These are phyloP conservation scores for Boletus pseudo-olivaceus DNA, from an alignment of 768 basidiomycete species.

Conservation along the genomic window DNA sequence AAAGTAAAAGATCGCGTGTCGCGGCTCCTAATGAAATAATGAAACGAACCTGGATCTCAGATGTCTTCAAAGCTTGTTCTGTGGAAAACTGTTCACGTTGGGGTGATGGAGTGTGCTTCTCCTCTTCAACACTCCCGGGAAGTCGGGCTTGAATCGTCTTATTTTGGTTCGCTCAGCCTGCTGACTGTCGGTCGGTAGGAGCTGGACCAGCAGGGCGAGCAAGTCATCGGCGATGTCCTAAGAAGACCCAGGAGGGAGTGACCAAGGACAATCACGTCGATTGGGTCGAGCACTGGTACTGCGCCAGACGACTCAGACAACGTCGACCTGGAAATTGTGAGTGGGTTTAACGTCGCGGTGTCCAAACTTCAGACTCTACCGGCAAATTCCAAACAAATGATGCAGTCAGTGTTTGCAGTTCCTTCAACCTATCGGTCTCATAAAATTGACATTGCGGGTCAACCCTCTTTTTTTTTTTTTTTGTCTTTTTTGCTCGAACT, in stretches of 20 bases:
- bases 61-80: background rate
- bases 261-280: background rate
- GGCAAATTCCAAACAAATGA: background rate
- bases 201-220: background rate
- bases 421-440: background rate
- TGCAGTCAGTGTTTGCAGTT: background rate
- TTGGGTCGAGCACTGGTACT: background rate
- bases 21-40: conserved; percentile 6
- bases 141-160: background rate
- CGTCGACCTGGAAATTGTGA: background rate
- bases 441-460: background rate
- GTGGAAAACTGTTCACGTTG: background rate
- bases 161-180: background rate
- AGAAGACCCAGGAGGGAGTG: background rate
- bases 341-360: background rate
- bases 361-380: conserved; percentile 1
- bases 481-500: background rate
- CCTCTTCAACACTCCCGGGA: background rate
- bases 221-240: no score
- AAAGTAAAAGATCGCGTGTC: conserved; percentile 6
- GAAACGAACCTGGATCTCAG: conserved; percentile 15
- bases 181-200: background rate
- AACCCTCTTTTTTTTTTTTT: background rate
- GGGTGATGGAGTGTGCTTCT: background rate
- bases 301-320: background rate